Percentiles rank a stretch among this genome's conserved stretches.
Evolutionary conservation across 148 eudicot genomes (phyloP).

Genomic region (Silene uniflora): DNA sequence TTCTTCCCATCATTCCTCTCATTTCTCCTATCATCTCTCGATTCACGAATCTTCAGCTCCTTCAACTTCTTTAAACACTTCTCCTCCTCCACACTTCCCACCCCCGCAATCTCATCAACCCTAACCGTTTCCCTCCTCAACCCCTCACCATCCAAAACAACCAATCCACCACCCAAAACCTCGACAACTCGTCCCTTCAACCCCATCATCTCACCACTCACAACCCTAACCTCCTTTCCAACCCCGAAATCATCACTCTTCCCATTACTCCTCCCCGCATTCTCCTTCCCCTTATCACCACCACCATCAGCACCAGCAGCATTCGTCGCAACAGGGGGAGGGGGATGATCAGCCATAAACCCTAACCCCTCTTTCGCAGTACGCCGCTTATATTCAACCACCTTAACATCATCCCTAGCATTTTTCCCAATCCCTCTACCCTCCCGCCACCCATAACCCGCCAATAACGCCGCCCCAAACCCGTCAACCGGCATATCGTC

Average conservation of each 20-base stretch:
- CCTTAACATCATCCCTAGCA: conserved; percentile 67
- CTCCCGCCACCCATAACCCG: conserved; percentile 86
- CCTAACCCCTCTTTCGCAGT: conserved; percentile 76
- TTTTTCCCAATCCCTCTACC: conserved; percentile 80
- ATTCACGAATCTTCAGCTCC: conserved; percentile 41
- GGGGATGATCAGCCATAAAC: conserved; percentile 32
- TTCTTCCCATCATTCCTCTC: conserved; percentile 15
- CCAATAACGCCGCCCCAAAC: conserved; percentile 66
- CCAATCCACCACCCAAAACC: conserved; percentile 32
- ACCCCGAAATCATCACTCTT: conserved; percentile 4
- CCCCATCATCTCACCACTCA: conserved; percentile 57
- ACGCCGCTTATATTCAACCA: conserved; percentile 45
- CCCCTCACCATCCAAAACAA: conserved; percentile 46
- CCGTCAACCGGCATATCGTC: conserved; percentile 71
- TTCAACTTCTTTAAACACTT: conserved; percentile 64
- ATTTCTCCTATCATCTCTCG: conserved; percentile 19
- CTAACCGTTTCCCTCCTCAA: conserved; percentile 38
- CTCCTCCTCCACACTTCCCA: conserved; percentile 74
- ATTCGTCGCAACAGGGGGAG: conserved; percentile 1
- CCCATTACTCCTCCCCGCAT: background rate
- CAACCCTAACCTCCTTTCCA: conserved; percentile 55
- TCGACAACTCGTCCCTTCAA: conserved; percentile 49
- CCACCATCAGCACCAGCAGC: background rate
- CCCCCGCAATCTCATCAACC: conserved; percentile 46
- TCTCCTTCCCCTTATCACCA: conserved; percentile 18